Percentiles rank a stretch among this genome's conserved stretches.
Evolutionary conservation across 495 filamentous ascomycete genomes (phyloP).

Genomic region (Haplographium delicatum): DNA sequence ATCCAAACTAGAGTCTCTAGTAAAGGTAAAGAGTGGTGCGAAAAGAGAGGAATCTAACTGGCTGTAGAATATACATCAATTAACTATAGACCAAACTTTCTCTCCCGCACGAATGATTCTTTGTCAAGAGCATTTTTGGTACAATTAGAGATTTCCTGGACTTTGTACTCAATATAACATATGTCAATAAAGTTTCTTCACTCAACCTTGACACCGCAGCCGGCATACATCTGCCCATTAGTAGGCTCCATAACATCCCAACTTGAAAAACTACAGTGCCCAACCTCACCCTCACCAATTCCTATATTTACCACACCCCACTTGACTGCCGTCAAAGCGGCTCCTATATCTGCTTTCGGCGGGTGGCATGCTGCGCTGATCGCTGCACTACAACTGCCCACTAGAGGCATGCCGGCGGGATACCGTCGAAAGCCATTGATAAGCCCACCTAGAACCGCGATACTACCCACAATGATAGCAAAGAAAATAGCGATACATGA

Average conservation of each 20-base stretch:
- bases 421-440: constrained; percentile 20
- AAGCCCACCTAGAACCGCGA: constrained; percentile 7
- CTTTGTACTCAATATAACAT: no score
- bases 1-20: no score
- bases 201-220: no score
- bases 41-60: no score
- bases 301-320: background rate
- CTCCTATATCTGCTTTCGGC: constrained; percentile 3
- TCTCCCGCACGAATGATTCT: no score
- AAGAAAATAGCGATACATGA: constrained; percentile 25
- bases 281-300: background rate
- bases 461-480: constrained; percentile 23
- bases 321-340: background rate
- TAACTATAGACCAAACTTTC: no score
- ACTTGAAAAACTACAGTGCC: constrained; percentile 9
- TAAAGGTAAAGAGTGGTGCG: no score
- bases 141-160: no score
- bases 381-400: constrained; percentile 35
- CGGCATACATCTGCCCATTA: constrained; percentile 1
- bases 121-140: no score
- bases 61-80: no score
- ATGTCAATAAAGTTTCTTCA: no score
- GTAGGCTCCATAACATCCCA: background rate
- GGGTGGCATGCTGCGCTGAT: constrained; percentile 45
- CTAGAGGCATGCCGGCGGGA: constrained; percentile 33